phyloP scores from a whole-genome alignment of 2,329 filamentous ascomycete species.

The Pseudogymnoascus sp. region DNA sequence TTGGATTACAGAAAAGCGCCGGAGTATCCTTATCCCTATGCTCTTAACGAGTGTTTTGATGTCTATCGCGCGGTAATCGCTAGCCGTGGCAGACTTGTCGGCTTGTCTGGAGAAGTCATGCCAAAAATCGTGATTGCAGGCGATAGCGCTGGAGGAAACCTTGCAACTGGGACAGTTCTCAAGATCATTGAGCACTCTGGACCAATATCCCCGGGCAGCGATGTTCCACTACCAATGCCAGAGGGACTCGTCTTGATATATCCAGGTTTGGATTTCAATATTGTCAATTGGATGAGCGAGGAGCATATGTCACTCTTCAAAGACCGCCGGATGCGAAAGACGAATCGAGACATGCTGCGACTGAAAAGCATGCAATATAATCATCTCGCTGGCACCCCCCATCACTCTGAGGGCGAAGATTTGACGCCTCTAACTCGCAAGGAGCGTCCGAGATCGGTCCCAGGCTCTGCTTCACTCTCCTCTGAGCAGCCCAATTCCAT shows the following conservation, averaged over 20 bases:
- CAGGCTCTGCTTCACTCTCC: neutral
- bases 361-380: conserved; percentile 87
- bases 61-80: conserved; percentile 68
- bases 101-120: conserved; percentile 55
- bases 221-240: conserved; percentile 59
- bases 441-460: neutral
- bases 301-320: conserved; percentile 94
- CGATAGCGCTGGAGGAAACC: conserved; percentile 75
- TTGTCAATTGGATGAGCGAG: conserved; percentile 98
- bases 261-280: conserved; percentile 90
- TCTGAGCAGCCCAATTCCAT: neutral
- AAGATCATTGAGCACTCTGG: conserved; percentile 66
- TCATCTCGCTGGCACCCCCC: conserved; percentile 73
- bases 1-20: conserved; percentile 86
- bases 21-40: conserved; percentile 77
- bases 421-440: conserved; percentile 8
- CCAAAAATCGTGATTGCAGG: conserved; percentile 68
- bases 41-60: conserved; percentile 80
- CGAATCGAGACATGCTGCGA: conserved; percentile 68
- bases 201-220: conserved; percentile 49
- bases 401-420: conserved; percentile 67
- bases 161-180: conserved; percentile 70
- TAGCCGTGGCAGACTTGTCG: conserved; percentile 66
- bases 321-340: conserved; percentile 68
- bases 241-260: conserved; percentile 81